Evolutionary conservation across 2,329 filamentous ascomycete species (phyloP).

Genomic region (Aspergillus awamori): DNA sequence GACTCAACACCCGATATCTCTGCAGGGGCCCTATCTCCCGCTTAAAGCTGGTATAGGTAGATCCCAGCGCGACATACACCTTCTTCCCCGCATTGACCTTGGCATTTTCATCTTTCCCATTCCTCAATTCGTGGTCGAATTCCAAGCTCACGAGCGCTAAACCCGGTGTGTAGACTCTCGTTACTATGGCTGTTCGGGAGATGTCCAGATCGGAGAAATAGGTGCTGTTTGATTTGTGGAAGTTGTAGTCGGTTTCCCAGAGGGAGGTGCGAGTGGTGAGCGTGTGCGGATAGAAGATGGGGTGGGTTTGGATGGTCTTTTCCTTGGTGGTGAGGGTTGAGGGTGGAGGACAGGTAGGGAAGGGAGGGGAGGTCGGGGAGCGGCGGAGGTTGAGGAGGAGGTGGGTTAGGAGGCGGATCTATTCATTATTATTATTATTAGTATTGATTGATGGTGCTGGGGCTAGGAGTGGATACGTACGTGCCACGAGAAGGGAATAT

Average conservation of each 20-base stretch:
- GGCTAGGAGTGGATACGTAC: constrained; percentile 30
- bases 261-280: constrained; percentile 68
- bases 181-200: constrained; percentile 77
- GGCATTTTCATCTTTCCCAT: constrained; percentile 52
- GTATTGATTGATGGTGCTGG: too few species aligned
- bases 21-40: constrained; percentile 71
- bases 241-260: constrained; percentile 82
- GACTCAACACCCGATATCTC: constrained; percentile 72
- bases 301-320: constrained; percentile 48
- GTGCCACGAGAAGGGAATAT: constrained; percentile 44
- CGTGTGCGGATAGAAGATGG: constrained; percentile 73
- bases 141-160: constrained; percentile 55
- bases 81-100: constrained; percentile 44
- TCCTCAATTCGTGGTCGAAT: constrained; percentile 55
- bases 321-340: constrained; percentile 33
- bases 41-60: constrained; percentile 73
- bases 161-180: constrained; percentile 65
- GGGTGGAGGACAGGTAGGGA: constrained; percentile 35
- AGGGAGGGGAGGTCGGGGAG: constrained; percentile 53
- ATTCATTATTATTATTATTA: too few species aligned
- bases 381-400: constrained; percentile 59
- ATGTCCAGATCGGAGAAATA: constrained; percentile 88
- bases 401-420: constrained; percentile 62
- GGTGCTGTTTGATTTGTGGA: constrained; percentile 81
- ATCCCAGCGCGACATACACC: constrained; percentile 69